Conservation (phyloP, 2,329 filamentous ascomycete species). For the Talaromyces sp. region DNA sequence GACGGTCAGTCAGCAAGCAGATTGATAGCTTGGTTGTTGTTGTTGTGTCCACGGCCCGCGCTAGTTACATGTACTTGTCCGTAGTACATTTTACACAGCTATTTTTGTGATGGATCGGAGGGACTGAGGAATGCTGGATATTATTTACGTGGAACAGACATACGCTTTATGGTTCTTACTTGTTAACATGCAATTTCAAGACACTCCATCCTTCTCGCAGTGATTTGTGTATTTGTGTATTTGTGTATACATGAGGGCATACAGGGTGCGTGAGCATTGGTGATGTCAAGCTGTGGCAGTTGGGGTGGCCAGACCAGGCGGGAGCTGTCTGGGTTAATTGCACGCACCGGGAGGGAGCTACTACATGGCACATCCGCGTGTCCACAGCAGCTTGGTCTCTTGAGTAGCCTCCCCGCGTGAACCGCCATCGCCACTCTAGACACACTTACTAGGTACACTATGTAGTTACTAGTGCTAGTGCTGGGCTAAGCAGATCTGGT, state of each 20-base stretch:
- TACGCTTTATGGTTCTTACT: too few relatives aligned
- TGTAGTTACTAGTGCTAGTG: neutral
- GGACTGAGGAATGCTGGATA: constrained; percentile 3
- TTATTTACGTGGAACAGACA: neutral
- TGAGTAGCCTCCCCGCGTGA: constrained; percentile 1
- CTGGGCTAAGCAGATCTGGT: constrained; percentile 1
- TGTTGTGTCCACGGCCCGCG: neutral
- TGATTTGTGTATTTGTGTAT: neutral
- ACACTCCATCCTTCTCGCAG: neutral
- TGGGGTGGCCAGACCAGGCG: constrained; percentile 9
- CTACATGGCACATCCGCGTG: neutral
- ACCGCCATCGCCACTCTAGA: constrained; percentile 1
- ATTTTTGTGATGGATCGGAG: constrained; percentile 1
- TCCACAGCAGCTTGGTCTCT: neutral
- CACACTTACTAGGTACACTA: neutral
- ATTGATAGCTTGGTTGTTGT: neutral
- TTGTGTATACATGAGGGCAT: neutral
- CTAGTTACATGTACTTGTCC: neutral
- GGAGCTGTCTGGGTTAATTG: neutral
- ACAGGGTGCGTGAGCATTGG: constrained; percentile 15
- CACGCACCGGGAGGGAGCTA: neutral
- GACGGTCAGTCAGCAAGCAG: neutral
- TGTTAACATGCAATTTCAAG: neutral
- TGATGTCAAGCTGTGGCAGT: constrained; percentile 17
- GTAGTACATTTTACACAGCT: neutral